Base-by-base conservation (phyloP, 2,329 filamentous ascomycete species). In the Monascus ruber region DNA sequence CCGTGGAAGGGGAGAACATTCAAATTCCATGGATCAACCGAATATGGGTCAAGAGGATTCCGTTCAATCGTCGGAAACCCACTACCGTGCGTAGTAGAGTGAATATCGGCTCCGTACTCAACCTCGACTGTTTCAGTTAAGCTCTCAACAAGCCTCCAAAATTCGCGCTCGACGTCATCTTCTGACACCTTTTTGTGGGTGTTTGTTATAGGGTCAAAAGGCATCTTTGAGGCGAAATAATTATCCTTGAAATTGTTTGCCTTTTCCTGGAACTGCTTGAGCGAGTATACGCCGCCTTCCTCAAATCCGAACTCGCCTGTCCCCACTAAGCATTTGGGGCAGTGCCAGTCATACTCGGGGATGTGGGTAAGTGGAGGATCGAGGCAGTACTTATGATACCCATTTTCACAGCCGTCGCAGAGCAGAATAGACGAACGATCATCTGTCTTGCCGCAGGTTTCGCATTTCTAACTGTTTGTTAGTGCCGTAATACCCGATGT, bases 241-340 rank as follows among this genome's bases (percentile, higher is more conserved):
- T 78, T 79, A 52, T 93, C 83, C 63, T 95, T 96, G 71, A 98
- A 98, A 50, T 85, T 84, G 50, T 85, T 85, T 5, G 91, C 91
- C 60, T 89, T 94, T 57, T 95, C 85, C 59, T 98, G 91, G 58
- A 98, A 98, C 53, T 94, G 85, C 53, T 84, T 87, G 25, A 98
- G 70, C 0, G 91, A 98, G 63, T 98, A 98, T 24, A 95, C 75
- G 4, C 88, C 88, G 24, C 91, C 91, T 60, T 98, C 91, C 56
- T 96, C 89, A 45, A 98, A 98, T 0, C 91, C 91, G 53, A 94
- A 98, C 48, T 96, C 87, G 31, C 89, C 88, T 41, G 94, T 94
- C 35, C 91, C 91, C 24, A 98, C 91, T 25, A 98, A 75, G 58
- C 91, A 98, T 54, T 87, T 79, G 0, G 91, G 83, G 50, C 91